Percentiles rank a stretch among this genome's conserved stretches.
Conservation (phyloP, 768 basidiomycete species). For the Termitomyces bulborhizus region DNA sequence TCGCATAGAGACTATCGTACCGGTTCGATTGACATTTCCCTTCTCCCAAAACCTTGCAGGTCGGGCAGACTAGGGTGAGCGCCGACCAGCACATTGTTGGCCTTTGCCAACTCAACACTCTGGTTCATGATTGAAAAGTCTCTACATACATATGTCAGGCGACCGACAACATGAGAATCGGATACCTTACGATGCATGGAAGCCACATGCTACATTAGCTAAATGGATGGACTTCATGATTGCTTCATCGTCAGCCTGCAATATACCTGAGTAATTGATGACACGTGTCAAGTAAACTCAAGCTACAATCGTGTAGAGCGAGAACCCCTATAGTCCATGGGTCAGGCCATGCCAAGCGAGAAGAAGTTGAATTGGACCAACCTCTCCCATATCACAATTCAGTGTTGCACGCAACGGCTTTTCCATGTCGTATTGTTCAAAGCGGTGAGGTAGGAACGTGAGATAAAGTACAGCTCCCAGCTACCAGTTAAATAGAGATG, state of each 20-base stretch:
- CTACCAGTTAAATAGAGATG: not conserved
- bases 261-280: not conserved
- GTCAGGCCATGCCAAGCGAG: not conserved
- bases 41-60: slow-evolving; percentile 57
- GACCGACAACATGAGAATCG: too few relatives aligned
- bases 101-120: slow-evolving; percentile 53
- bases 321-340: slow-evolving; percentile 35
- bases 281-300: not conserved
- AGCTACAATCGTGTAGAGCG: slow-evolving; percentile 40
- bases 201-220: slow-evolving; percentile 63
- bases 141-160: slow-evolving; percentile 17
- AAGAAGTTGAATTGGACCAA: slow-evolving; percentile 9
- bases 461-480: not conserved
- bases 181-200: slow-evolving; percentile 50
- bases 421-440: not conserved
- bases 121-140: slow-evolving; percentile 63
- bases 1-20: slow-evolving; percentile 23
- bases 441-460: not conserved
- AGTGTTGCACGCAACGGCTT: slow-evolving; percentile 33
- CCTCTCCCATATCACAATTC: slow-evolving; percentile 56
- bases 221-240: slow-evolving; percentile 53
- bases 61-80: slow-evolving; percentile 66
- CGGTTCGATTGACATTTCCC: slow-evolving; percentile 58
- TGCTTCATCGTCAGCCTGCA: slow-evolving; percentile 43
- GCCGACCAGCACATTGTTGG: slow-evolving; percentile 50